Base-by-base conservation (phyloP, 2,329 filamentous ascomycete species). In the Fonsecaea pedrosoi region DNA sequence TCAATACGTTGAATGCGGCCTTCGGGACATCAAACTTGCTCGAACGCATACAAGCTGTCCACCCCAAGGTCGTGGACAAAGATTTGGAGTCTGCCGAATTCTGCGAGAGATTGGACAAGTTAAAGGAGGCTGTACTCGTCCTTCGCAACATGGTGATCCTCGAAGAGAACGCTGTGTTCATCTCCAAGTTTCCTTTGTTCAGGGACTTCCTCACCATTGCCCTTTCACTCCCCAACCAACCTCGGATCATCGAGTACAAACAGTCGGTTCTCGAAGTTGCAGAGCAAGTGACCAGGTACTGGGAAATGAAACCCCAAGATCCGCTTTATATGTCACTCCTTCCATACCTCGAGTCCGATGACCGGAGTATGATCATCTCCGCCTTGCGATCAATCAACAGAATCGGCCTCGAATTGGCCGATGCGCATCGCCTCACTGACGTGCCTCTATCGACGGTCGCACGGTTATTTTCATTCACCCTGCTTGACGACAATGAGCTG, bases 121-220 rank as follows among this genome's bases (percentile, higher is more conserved):
- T 96, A 69, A 94, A 90, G 30, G 94, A 98, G 78, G 93, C 95
- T 1, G 89, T 90, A 21, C 82, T 98, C 55, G 94, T 96, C 18
- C 84, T 98, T 53, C 88, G 95, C 60, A 99, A 99, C 77, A 97
- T 99, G 93, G 90, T 94, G n/a, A 91, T 96, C 78, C 83, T 97
- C 21, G 87, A 89, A 25, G 93, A 97, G 69, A 99, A 99, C 75
- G 94, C 94, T 0, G 81, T 85, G 30, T 95, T 93, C 76, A 85
- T 96, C 73, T 86, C 92, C 4, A 88, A 90, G 30, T 88, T 94
- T 67, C 87, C 87, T 15, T 84, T 92, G 0, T 82, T 96, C 45
- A 90, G 90, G 75, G 94, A 97, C 73, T 86, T 96, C 58, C 83
- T 98, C 64, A 91, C 92, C 74, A 91, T 98, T 69, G 84, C 92